Evolutionary conservation across 306 rosid genomes (phyloP).

Genomic region (Cicer yamashitae): DNA sequence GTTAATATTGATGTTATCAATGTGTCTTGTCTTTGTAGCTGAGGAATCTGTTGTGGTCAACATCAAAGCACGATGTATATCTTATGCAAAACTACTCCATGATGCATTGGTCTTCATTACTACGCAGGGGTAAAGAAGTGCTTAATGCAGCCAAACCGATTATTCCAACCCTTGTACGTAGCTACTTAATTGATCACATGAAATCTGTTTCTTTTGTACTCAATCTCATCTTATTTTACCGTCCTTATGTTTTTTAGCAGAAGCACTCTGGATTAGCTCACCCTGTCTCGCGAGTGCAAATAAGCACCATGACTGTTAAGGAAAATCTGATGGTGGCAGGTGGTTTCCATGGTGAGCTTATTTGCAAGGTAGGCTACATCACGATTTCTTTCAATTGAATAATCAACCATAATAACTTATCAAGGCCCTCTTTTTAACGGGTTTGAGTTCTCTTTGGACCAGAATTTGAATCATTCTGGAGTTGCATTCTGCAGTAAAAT

Average conservation of each 20-base stretch:
- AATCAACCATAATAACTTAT: background rate
- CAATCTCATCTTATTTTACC: constrained; percentile 30
- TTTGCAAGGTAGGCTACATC: constrained; percentile 76
- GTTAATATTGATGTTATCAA: constrained; percentile 44
- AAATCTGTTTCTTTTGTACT: constrained; percentile 21
- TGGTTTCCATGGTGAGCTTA: constrained; percentile 94
- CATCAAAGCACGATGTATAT: constrained; percentile 95
- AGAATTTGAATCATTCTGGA: constrained; percentile 74
- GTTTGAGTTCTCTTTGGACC: constrained; percentile 38
- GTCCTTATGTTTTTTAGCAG: constrained; percentile 47
- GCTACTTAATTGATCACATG: constrained; percentile 19
- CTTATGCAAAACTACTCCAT: constrained; percentile 92
- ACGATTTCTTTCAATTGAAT: constrained; percentile 29
- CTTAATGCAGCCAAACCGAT: constrained; percentile 78
- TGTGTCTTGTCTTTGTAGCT: constrained; percentile 64
- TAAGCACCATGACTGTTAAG: constrained; percentile 94
- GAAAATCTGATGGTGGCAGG: constrained; percentile 85
- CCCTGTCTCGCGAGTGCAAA: constrained; percentile 82
- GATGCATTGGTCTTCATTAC: constrained; percentile 89
- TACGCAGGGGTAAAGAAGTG: constrained; percentile 75
- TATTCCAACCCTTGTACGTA: constrained; percentile 70
- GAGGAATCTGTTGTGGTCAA: constrained; percentile 88
- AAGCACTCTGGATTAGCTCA: constrained; percentile 62
- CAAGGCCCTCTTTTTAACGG: constrained; percentile 14
- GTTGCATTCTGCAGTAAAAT: constrained; percentile 84